These are phyloP conservation scores for Leucocoprinus leucothites DNA, from an alignment of 768 basidiomycete genomes.

Conservation along the genomic window DNA sequence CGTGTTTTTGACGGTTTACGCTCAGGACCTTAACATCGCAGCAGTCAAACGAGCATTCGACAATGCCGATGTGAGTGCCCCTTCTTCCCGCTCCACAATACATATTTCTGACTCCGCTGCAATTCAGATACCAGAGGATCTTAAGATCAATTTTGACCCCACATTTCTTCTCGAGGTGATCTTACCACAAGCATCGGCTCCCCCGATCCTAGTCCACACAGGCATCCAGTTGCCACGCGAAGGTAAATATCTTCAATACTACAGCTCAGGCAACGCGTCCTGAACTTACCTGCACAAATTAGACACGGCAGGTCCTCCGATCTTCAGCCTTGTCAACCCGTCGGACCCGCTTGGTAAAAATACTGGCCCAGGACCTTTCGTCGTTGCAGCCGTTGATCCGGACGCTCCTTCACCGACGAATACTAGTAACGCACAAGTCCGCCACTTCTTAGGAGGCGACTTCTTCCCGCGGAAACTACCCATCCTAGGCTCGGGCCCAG, in stretches of 20 bases:
- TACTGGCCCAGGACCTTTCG: slow-evolving; percentile 36
- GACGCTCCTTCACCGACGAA: slow-evolving; percentile 51
- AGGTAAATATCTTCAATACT: not conserved
- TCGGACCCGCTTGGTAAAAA: slow-evolving; percentile 15
- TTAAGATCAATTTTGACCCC: slow-evolving; percentile 22
- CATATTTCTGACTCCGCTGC: not conserved
- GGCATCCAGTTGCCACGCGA: slow-evolving; percentile 21
- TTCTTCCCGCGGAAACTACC: slow-evolving; percentile 19
- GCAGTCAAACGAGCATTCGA: slow-evolving; percentile 23
- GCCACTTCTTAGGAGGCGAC: slow-evolving; percentile 46
- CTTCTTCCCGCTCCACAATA: not conserved
- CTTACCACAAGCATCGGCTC: slow-evolving; percentile 18
- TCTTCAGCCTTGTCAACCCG: slow-evolving; percentile 22
- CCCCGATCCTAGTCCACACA: slow-evolving; percentile 20
- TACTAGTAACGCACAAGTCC: slow-evolving; percentile 38
- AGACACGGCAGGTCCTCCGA: slow-evolving; percentile 37
- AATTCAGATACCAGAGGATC: slow-evolving; percentile 21
- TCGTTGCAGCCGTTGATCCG: slow-evolving; percentile 44
- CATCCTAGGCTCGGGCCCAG: not conserved
- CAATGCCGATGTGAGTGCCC: slow-evolving; percentile 19
- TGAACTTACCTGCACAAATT: not conserved
- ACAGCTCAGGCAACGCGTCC: not conserved
- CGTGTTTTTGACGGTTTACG: slow-evolving; percentile 1
- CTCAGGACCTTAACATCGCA: slow-evolving; percentile 22
- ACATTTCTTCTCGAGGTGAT: slow-evolving; percentile 22